Percentiles rank a stretch among this genome's conserved stretches.
Conservation (phyloP, 2,329 filamentous ascomycete species). For the Nemania sp. region DNA sequence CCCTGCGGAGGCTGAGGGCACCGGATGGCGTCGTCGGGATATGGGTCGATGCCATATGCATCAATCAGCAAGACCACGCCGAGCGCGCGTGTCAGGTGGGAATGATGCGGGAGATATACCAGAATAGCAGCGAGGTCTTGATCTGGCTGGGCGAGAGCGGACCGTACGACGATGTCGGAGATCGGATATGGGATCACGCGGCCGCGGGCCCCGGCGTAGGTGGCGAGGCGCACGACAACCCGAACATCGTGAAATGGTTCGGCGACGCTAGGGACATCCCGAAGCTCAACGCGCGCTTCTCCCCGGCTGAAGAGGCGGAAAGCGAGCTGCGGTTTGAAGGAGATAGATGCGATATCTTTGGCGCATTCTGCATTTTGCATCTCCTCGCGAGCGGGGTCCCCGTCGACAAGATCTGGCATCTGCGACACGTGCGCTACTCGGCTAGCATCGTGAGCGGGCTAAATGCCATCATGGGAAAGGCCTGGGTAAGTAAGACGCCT, state of each 20-base stretch:
- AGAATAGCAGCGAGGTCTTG: slow-evolving; percentile 24
- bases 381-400: slow-evolving; percentile 23
- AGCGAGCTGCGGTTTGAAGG: not conserved
- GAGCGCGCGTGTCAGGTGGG: slow-evolving; percentile 28
- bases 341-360: slow-evolving; percentile 23
- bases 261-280: slow-evolving; percentile 22
- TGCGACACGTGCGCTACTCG: slow-evolving; percentile 24
- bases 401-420: slow-evolving; percentile 27
- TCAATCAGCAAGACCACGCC: slow-evolving; percentile 29
- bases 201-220: not conserved
- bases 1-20: slow-evolving; percentile 20
- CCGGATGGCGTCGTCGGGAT: slow-evolving; percentile 15
- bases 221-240: slow-evolving; percentile 1
- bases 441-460: slow-evolving; percentile 22
- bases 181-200: slow-evolving; percentile 8
- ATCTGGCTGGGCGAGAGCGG: slow-evolving; percentile 31
- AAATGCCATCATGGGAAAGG: slow-evolving; percentile 22
- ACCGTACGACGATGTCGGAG: slow-evolving; percentile 20
- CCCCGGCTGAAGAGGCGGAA: not conserved
- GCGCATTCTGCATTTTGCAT: slow-evolving; percentile 26
- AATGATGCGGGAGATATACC: slow-evolving; percentile 33
- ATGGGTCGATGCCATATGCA: slow-evolving; percentile 33
- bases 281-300: slow-evolving; percentile 23
- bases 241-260: slow-evolving; percentile 21
- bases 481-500: slow-evolving; percentile 24